Conservation (phyloP, 2,329 filamentous ascomycete genomes). For the Sclerotinia subarctica region DNA sequence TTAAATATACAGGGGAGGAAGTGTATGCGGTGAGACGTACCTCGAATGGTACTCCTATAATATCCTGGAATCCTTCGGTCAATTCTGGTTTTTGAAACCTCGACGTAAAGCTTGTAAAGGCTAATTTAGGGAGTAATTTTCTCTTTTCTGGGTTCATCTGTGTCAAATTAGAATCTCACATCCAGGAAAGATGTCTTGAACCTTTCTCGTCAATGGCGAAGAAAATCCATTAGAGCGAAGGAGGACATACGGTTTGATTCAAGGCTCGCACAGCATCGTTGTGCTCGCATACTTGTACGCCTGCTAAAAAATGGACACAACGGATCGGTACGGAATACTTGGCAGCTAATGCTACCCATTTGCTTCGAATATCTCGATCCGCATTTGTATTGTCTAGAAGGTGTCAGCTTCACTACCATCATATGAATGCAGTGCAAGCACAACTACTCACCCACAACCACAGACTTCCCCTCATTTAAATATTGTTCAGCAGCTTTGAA, state of each 20-base stretch:
- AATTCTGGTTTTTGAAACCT: slow-evolving; percentile 69
- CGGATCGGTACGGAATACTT: slow-evolving; percentile 72
- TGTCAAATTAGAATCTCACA: slow-evolving; percentile 14
- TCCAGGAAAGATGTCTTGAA: background rate
- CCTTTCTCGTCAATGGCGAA: background rate
- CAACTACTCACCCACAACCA: slow-evolving; percentile 68
- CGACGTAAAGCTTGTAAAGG: slow-evolving; percentile 72
- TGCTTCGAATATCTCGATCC: slow-evolving; percentile 68
- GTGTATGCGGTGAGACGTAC: slow-evolving; percentile 42
- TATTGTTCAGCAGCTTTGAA: slow-evolving; percentile 68
- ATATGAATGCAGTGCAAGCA: slow-evolving; percentile 19
- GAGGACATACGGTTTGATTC: slow-evolving; percentile 42
- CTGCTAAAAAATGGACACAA: slow-evolving; percentile 79
- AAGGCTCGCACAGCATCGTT: slow-evolving; percentile 82
- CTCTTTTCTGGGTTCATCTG: slow-evolving; percentile 82
- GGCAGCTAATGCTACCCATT: slow-evolving; percentile 74
- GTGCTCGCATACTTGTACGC: slow-evolving; percentile 64
- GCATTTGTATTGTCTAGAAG: slow-evolving; percentile 89
- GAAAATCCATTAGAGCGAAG: slow-evolving; percentile 13
- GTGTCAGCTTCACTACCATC: slow-evolving; percentile 18
- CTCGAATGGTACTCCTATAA: slow-evolving; percentile 71
- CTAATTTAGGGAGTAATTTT: slow-evolving; percentile 68
- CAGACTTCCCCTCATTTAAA: slow-evolving; percentile 62
- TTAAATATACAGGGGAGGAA: slow-evolving; percentile 20
- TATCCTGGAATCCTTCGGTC: slow-evolving; percentile 80